phyloP scores from a whole-genome alignment of 2,329 filamentous ascomycete species.

The Bipolaris gigantea region DNA sequence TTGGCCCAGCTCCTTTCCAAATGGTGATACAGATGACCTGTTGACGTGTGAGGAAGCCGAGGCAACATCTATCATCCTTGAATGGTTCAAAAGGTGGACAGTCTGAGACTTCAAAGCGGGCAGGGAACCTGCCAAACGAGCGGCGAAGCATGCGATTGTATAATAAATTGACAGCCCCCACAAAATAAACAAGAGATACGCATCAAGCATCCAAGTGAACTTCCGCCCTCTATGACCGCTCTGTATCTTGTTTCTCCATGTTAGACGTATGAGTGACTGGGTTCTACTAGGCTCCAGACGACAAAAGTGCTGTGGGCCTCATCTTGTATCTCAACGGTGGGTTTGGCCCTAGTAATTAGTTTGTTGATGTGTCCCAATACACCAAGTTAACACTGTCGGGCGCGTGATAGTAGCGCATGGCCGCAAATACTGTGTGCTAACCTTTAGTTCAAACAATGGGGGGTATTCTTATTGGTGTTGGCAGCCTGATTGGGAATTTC shows the following conservation, averaged over 20 bases:
- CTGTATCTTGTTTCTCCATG: too few species aligned
- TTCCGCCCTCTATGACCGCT: too few species aligned
- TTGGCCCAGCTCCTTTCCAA: conserved; percentile 45
- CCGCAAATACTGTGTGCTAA: background rate
- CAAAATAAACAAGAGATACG: background rate
- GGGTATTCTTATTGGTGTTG: background rate
- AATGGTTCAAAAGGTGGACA: conserved; percentile 36
- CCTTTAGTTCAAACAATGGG: background rate
- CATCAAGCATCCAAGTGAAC: too few species aligned
- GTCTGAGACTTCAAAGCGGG: conserved; percentile 12
- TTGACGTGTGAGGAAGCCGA: conserved; percentile 37
- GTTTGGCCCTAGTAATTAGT: background rate
- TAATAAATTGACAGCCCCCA: background rate
- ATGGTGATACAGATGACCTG: conserved; percentile 28
- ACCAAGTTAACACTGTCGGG: background rate
- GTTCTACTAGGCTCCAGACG: background rate
- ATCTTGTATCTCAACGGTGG: background rate
- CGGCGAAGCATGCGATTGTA: background rate
- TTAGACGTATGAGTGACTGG: too few species aligned
- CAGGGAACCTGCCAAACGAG: background rate
- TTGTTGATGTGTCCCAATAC: background rate
- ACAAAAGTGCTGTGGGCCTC: too few species aligned
- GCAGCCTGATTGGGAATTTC: background rate
- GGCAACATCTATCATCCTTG: conserved; percentile 37
- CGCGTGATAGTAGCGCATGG: background rate